Evolutionary conservation across 1,284 basidiomycete species (phyloP), one percentile per base, ranked within the genome.

Genomic region (Apiotrichum gracile): DNA sequence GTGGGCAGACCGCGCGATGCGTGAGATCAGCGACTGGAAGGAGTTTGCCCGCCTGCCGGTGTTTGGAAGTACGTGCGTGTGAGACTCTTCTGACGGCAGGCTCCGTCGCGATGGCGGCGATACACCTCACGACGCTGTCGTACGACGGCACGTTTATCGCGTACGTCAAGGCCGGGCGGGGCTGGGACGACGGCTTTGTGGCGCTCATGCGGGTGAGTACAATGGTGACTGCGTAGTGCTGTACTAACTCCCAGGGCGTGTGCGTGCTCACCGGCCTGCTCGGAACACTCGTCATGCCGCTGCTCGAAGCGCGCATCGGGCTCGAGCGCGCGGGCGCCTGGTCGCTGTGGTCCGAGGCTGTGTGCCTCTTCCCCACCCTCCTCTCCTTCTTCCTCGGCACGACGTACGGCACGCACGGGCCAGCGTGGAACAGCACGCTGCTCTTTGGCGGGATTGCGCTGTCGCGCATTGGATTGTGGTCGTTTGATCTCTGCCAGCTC

Each of bases 101-200:
- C 54, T 72, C 68, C 4, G 47, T 71, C 24, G 61, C 68, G 4
- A 69, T 73, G 54, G 73, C 77, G 1, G 61, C 77, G 13, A 72
- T 79, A 10, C 79, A 79, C 62, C 68, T 79, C 35, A 78, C 76
- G 0, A 78, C 78, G 0, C 68, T 80, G 3, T 76, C 74, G 9
- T 78, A 76, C 57, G 68, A 68, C 37, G 68, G 68, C 17, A 67
- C 63, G 12, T 70, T 70, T 48, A 70, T 70, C 48, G 65, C 68
- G n/a, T 70, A 68, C 50, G 63, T 70, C 56, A 70, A 70, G 38
- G 60, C 68, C 16, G 68, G 61, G 13, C 50, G 68, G 31, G 66
- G 66, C 12, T 66, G 61, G 52, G 63, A 70, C 44, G 76, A 78
- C 54, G 62, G 68, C 0, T 76, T 78, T 54, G 71, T 78, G 35